Conservation (phyloP, 75 land plant species). For the Azolla pinnata region DNA sequence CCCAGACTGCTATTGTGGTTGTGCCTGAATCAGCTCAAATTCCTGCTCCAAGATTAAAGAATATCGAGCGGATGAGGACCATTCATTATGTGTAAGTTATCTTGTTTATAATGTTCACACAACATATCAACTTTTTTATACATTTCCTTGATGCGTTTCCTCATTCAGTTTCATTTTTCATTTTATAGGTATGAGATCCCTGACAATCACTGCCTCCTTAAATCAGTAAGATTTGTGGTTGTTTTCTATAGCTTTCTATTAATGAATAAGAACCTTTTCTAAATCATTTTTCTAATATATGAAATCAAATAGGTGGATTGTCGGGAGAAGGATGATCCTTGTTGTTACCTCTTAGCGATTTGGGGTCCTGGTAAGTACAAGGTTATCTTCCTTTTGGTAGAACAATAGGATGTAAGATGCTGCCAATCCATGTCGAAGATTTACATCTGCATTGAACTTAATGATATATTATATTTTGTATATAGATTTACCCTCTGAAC, state of each 20-base stretch:
- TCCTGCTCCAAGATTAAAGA: slow-evolving; percentile 61
- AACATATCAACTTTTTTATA: background rate
- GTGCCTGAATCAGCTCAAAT: slow-evolving; percentile 35
- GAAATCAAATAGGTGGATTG: slow-evolving; percentile 57
- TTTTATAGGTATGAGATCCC: slow-evolving; percentile 70
- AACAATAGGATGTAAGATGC: too few species aligned
- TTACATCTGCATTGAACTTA: too few species aligned
- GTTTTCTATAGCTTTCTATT: background rate
- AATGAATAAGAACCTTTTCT: background rate
- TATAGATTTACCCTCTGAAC: too few species aligned
- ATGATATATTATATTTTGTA: too few species aligned
- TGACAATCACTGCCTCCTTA: slow-evolving; percentile 66
- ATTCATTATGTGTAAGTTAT: slow-evolving; percentile 64
- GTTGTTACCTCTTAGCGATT: slow-evolving; percentile 76
- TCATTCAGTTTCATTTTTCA: background rate
- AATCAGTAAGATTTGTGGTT: slow-evolving; percentile 30
- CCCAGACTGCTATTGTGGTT: background rate
- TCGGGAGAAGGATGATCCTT: slow-evolving; percentile 83
- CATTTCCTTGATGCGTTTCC: background rate
- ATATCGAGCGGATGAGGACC: slow-evolving; percentile 46
- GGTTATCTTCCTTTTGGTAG: too few species aligned
- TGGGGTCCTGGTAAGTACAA: slow-evolving; percentile 98
- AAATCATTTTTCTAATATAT: slow-evolving; percentile 1
- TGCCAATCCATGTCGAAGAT: too few species aligned
- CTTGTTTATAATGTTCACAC: background rate